Evolutionary conservation across 768 basidiomycete genomes (phyloP), one percentile per base, ranked within the genome.

Genomic region (Russula sp.): DNA sequence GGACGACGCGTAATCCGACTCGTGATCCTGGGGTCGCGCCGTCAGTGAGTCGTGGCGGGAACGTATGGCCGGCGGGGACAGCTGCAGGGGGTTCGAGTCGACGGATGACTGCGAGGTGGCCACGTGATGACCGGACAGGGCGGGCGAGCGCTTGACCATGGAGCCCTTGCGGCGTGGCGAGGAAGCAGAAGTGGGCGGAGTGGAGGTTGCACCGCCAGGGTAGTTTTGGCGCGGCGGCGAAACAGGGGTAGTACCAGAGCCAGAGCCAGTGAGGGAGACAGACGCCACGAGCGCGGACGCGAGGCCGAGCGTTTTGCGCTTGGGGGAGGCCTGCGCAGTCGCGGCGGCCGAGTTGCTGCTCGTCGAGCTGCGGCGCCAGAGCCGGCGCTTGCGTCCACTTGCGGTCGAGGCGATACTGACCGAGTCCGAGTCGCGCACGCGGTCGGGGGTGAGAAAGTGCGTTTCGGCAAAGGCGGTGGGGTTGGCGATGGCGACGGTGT

Each of bases 251-350:
- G 71, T 11, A 71, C n/a, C n/a, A n/a, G n/a, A n/a, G n/a, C n/a
- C n/a, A n/a, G n/a, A n/a, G n/a, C 25, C 25, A 29, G 25, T 29
- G 25, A 29, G 25, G 11, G 83, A 82, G 80, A 89, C 83, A 18
- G 83, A 83, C 2, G 84, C 82, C 1, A 86, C 85, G 53, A 87
- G 77, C 1, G 86, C 87, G 55, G 79, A 78, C 5, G 87, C 86
- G n/a, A 88, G 77, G 25, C 83, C 82, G 0, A 81, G 78, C 2
- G 83, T 79, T 68, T 73, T 76, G 38, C 74, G 71, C 53, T 71
- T 68, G 4, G 70, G 69, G 16, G 68, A 69, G 18, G 36, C 53
- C 20, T 56, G 51, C 14, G 50, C 7, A 0, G 29, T 25, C 45
- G 20, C 22, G 45, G 4, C 20, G 45, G 22, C 2, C 20, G 42